phyloP scores from a whole-genome alignment of 2,329 filamentous ascomycete species.

The Beauveria pseudobassiana region DNA sequence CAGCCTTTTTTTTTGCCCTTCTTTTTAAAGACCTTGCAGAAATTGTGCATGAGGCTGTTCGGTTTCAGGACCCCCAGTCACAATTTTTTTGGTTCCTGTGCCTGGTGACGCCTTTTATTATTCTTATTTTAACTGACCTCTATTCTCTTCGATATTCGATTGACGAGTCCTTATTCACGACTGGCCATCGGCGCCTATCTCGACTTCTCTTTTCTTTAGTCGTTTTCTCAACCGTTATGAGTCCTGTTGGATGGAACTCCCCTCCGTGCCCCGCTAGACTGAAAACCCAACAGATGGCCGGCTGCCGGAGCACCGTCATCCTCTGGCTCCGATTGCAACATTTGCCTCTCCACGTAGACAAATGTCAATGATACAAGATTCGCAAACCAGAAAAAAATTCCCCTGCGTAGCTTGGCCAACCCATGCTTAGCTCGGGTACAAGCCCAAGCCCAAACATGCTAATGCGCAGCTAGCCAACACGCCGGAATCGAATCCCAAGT shows the following conservation, averaged over 20 bases:
- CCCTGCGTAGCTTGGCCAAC: background rate
- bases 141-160: background rate
- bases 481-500: slow-evolving; percentile 6
- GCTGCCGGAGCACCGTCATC: too few relatives aligned
- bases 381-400: background rate
- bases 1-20: background rate
- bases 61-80: background rate
- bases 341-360: too few relatives aligned
- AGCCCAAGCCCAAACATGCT: background rate
- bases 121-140: background rate
- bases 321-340: too few relatives aligned
- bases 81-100: background rate
- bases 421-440: slow-evolving; percentile 2
- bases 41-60: slow-evolving; percentile 4
- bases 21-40: background rate
- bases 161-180: background rate
- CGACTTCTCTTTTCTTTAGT: background rate
- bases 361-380: too few relatives aligned
- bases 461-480: slow-evolving; percentile 2
- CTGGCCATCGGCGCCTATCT: background rate
- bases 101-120: background rate
- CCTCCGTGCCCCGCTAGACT: background rate
- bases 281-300: background rate
- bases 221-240: too few relatives aligned
- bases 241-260: background rate